phyloP scores from a whole-genome alignment of 352 stramenopile species.

The Peronospora farinosa region DNA sequence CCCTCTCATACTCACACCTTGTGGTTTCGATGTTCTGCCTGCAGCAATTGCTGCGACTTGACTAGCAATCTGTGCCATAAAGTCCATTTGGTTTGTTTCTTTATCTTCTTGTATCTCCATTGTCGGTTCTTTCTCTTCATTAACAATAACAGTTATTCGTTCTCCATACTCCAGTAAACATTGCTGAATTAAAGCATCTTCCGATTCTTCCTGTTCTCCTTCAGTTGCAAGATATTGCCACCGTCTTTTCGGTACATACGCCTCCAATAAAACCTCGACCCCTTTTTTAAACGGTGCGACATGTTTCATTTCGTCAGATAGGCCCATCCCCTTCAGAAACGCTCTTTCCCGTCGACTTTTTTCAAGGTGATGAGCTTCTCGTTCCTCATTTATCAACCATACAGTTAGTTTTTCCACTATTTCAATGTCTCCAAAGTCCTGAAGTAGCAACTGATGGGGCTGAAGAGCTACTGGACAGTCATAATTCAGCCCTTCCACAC shows the following conservation, averaged over 20 bases:
- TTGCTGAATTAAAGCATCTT: constrained; percentile 70
- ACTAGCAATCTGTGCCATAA: constrained; percentile 45
- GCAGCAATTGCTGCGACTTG: constrained; percentile 39
- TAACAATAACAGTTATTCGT: constrained; percentile 27
- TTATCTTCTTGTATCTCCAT: constrained; percentile 9
- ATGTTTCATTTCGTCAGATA: constrained; percentile 5
- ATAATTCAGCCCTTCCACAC: constrained; percentile 37
- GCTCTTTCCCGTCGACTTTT: constrained; percentile 27
- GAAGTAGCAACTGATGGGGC: constrained; percentile 68
- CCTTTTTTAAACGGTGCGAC: constrained; percentile 32
- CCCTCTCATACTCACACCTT: constrained; percentile 10
- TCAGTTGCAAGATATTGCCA: constrained; percentile 37
- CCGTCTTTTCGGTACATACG: constrained; percentile 35
- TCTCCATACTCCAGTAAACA: constrained; percentile 81
- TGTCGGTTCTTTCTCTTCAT: constrained; percentile 12
- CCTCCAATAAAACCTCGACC: constrained; percentile 33
- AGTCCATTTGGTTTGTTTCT: constrained; percentile 12
- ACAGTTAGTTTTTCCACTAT: constrained; percentile 41
- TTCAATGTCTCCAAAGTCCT: constrained; percentile 69
- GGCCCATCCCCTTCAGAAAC: constrained; percentile 29
- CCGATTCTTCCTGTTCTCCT: constrained; percentile 28
- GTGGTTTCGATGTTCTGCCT: constrained; percentile 8
- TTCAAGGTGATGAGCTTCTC: constrained; percentile 31
- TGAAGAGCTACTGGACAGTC: constrained; percentile 38
- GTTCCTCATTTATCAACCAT: constrained; percentile 47